Evolutionary conservation across 495 filamentous ascomycete species (phyloP).

Genomic region (Talaromyces nanjingensis): DNA sequence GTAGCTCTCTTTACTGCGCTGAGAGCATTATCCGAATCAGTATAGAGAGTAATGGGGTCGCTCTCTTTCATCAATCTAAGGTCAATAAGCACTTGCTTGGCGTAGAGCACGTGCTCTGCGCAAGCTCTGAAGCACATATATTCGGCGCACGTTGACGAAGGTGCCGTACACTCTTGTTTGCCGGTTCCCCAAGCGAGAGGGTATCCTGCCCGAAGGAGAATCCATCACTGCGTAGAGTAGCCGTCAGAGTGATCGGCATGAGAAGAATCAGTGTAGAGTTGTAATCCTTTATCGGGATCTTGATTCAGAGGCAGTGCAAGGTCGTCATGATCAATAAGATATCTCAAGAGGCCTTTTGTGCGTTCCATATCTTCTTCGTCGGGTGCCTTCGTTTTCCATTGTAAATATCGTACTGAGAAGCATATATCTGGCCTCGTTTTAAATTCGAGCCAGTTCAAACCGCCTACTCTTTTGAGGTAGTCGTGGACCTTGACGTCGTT

Average conservation of each 20-base stretch:
- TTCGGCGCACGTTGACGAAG: background rate
- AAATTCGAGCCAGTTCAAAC: slow-evolving; percentile 1
- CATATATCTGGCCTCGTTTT: background rate
- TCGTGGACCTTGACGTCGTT: background rate
- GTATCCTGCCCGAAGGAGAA: background rate
- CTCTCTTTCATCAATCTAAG: background rate
- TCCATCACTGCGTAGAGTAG: background rate
- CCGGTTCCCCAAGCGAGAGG: background rate
- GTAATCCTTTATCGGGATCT: background rate
- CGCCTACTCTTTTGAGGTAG: background rate
- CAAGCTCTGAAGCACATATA: background rate
- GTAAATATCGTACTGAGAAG: background rate
- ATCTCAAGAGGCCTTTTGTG: background rate
- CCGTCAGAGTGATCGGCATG: background rate
- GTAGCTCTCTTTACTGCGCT: background rate
- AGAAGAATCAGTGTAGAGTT: background rate
- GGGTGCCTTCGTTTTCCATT: background rate
- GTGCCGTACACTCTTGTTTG: background rate
- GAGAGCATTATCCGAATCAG: background rate
- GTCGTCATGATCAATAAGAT: background rate
- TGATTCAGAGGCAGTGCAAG: background rate
- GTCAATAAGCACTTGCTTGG: background rate
- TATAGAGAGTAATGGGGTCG: background rate
- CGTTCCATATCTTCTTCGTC: background rate
- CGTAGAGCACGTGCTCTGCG: background rate